phyloP scores from a whole-genome alignment of 2,329 filamentous ascomycete species.

The Colletotrichum tanaceti region DNA sequence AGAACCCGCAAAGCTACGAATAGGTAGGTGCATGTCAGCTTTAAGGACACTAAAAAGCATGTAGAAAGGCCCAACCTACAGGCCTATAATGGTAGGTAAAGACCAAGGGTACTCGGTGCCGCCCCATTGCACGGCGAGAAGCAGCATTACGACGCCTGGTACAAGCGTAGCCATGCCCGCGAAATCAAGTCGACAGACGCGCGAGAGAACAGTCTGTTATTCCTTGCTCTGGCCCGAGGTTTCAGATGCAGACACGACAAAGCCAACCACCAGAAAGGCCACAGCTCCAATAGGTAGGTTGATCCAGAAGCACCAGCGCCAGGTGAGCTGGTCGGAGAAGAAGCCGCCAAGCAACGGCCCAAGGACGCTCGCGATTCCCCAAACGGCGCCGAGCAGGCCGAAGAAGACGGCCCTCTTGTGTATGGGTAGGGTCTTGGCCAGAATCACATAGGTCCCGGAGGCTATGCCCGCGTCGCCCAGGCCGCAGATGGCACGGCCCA shows the following conservation, averaged over 20 bases:
- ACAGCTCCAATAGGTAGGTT: neutral
- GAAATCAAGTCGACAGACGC: neutral
- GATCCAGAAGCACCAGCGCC: neutral
- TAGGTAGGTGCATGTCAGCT: too few relatives aligned
- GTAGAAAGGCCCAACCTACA: neutral
- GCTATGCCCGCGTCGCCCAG: conserved; percentile 54
- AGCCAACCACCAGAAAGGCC: neutral
- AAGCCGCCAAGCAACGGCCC: neutral
- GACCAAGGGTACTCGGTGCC: neutral
- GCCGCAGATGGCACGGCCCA: conserved; percentile 56
- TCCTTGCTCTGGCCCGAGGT: neutral
- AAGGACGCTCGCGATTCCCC: neutral
- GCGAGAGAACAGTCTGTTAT: neutral
- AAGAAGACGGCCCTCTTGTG: neutral
- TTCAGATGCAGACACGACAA: neutral
- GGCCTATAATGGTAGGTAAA: neutral
- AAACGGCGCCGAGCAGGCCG: neutral
- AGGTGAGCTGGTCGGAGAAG: neutral
- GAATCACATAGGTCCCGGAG: neutral
- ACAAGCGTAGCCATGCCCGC: neutral
- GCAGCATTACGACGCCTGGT: neutral
- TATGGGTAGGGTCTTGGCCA: neutral
- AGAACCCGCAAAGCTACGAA: neutral
- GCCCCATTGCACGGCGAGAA: neutral
- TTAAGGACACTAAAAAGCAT: too few relatives aligned